These are phyloP conservation scores for Schizosaccharomyces lindneri DNA, from an alignment of 805 yeast species.

Conservation along the genomic window DNA sequence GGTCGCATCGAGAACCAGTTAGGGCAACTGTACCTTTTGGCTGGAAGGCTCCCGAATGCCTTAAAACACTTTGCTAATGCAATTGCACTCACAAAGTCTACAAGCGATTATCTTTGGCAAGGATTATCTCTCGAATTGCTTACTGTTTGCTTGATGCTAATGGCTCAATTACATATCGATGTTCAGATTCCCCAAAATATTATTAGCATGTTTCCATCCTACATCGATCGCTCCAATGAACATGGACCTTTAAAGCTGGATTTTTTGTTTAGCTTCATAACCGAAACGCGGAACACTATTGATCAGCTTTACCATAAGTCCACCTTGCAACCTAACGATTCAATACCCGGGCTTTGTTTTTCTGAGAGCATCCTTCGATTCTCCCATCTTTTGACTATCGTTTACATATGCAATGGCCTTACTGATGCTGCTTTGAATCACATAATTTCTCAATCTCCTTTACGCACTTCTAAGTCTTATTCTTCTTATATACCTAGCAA, in stretches of 20 bases:
- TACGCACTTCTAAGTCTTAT: not conserved
- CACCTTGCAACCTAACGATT: slow-evolving; percentile 36
- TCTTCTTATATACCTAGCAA: not conserved
- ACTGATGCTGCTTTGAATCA: slow-evolving; percentile 8
- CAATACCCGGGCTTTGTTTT: slow-evolving; percentile 58
- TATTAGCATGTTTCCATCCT: slow-evolving; percentile 5
- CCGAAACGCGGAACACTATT: slow-evolving; percentile 7
- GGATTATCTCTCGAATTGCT: slow-evolving; percentile 72
- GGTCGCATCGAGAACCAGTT: slow-evolving; percentile 56
- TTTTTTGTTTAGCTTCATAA: slow-evolving; percentile 7
- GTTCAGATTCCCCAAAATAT: slow-evolving; percentile 16
- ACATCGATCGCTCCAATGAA: slow-evolving; percentile 1
- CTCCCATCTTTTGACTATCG: slow-evolving; percentile 31
- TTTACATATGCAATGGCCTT: slow-evolving; percentile 26
- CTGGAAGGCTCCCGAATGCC: slow-evolving; percentile 59
- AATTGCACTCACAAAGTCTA: slow-evolving; percentile 26
- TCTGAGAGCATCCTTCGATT: slow-evolving; percentile 46
- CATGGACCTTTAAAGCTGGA: slow-evolving; percentile 1
- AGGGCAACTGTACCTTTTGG: slow-evolving; percentile 52
- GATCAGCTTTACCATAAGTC: slow-evolving; percentile 22
- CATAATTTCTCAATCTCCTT: not conserved
- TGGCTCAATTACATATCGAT: slow-evolving; percentile 30
- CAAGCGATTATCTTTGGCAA: slow-evolving; percentile 65
- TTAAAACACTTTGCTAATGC: slow-evolving; percentile 55
- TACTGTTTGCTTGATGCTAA: slow-evolving; percentile 36